Percentiles rank a stretch among this genome's conserved stretches.
Conservation (phyloP, 192 early-diverging fungal genomes). For the Backusella tarrabulga region DNA sequence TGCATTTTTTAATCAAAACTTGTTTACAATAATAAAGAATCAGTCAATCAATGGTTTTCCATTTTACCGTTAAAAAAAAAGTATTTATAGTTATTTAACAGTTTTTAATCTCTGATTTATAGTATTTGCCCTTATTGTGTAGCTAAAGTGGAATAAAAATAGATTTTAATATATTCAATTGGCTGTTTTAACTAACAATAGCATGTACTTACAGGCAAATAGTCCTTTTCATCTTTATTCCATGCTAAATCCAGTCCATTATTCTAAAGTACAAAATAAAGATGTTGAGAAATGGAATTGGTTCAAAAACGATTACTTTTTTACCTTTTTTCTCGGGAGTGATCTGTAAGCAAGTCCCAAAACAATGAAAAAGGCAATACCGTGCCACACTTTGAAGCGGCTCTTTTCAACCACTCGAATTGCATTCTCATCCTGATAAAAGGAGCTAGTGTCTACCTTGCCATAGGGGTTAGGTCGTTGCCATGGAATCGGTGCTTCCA, state of each 20-base stretch:
- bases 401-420: conserved; percentile 1
- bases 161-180: neutral
- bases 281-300: neutral
- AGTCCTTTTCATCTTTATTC: conserved; percentile 7
- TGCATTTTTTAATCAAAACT: neutral
- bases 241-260: neutral
- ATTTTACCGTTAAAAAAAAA: neutral
- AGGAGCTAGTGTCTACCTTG: neutral
- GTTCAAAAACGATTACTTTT: too few species aligned
- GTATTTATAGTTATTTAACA: neutral
- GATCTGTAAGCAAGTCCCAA: conserved; percentile 2
- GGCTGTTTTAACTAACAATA: neutral
- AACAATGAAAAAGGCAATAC: neutral
- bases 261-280: neutral
- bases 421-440: conserved; percentile 3
- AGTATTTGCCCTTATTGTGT: neutral
- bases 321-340: neutral
- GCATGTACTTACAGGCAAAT: neutral
- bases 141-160: neutral
- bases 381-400: neutral
- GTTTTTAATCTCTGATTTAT: conserved; percentile 3
- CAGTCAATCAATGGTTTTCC: neutral
- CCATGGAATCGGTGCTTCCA: neutral
- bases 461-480: neutral
- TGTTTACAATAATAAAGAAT: too few species aligned